phyloP scores from a whole-genome alignment of 345 rosid genomes.

The Camelina sativa region DNA sequence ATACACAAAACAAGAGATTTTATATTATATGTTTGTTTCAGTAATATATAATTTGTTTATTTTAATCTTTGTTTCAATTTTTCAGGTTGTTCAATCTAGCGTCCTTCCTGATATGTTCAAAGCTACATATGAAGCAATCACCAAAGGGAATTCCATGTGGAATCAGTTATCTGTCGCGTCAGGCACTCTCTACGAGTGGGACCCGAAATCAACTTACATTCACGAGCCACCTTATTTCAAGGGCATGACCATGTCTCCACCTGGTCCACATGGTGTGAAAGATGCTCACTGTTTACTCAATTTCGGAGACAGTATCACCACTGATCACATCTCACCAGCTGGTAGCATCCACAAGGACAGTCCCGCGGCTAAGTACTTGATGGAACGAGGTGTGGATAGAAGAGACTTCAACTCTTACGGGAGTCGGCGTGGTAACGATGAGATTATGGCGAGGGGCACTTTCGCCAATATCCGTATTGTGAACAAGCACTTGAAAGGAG shows the following conservation, averaged over 20 bases:
- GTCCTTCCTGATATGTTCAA: conserved; percentile 7
- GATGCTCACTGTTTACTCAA: conserved; percentile 1
- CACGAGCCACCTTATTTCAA: conserved; percentile 1
- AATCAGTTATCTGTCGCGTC: conserved; percentile 3
- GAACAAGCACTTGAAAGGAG: conserved; percentile 8
- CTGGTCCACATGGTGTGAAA: conserved; percentile 14
- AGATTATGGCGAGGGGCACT: conserved; percentile 3
- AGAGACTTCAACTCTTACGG: conserved; percentile 3
- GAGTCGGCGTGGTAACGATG: conserved; percentile 9
- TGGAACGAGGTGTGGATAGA: conserved; percentile 14
- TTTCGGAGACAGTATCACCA: conserved; percentile 8
- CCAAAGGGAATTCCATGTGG: conserved; percentile 4
- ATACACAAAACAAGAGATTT: not conserved
- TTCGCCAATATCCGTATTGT: conserved; percentile 6
- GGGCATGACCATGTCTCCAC: conserved; percentile 8
- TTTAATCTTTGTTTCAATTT: not conserved
- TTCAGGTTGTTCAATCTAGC: conserved; percentile 2
- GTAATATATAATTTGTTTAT: not conserved
- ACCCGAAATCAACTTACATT: conserved; percentile 8
- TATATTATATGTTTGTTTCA: not conserved
- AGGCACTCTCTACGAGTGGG: conserved; percentile 7
- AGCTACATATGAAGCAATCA: conserved; percentile 4
- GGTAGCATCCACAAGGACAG: conserved; percentile 14
- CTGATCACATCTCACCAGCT: conserved; percentile 11
- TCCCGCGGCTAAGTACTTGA: conserved; percentile 5